A percentile compares a stretch with the other conserved stretches of the same genome.
Evolutionary conservation across 495 filamentous ascomycete genomes (phyloP).

Genomic region (Annulohypoxylon moriforme): DNA sequence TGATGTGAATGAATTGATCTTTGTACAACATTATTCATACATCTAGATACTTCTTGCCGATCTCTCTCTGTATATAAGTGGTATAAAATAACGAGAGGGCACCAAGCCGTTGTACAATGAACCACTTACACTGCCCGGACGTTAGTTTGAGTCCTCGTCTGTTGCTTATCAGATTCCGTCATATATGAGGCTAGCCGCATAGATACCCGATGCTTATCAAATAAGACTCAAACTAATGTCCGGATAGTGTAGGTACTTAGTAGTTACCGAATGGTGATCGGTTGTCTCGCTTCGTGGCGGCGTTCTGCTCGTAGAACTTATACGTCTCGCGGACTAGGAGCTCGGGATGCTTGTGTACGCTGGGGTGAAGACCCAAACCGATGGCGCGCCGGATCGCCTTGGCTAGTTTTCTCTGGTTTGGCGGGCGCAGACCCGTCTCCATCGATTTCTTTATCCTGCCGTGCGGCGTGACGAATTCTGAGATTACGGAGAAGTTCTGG

Average conservation of each 20-base stretch:
- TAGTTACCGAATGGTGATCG: too few species aligned
- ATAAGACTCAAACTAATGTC: too few species aligned
- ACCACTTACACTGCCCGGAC: constrained; percentile 8
- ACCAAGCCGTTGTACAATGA: constrained; percentile 38
- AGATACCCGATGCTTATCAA: too few species aligned
- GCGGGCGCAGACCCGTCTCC: constrained; percentile 82
- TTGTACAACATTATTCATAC: constrained; percentile 49
- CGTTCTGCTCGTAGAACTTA: constrained; percentile 30
- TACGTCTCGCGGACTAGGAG: constrained; percentile 63
- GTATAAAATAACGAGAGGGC: constrained; percentile 19
- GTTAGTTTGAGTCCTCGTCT: too few species aligned
- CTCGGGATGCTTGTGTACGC: constrained; percentile 93
- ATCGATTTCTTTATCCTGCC: constrained; percentile 82
- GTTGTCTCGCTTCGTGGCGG: constrained; percentile 13
- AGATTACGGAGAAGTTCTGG: constrained; percentile 93
- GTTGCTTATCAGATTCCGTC: too few species aligned
- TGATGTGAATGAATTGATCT: constrained; percentile 37
- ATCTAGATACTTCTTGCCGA: constrained; percentile 32
- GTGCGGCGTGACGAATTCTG: constrained; percentile 84
- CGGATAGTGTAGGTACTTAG: too few species aligned
- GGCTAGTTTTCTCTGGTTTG: constrained; percentile 91
- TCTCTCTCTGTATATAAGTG: constrained; percentile 45
- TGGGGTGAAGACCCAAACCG: constrained; percentile 91
- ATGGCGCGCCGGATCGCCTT: constrained; percentile 91
- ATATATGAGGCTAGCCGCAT: too few species aligned